Percentiles rank a stretch among this genome's conserved stretches.
Evolutionary conservation across 1,284 basidiomycete species (phyloP).

Genomic region (Somion occarium): DNA sequence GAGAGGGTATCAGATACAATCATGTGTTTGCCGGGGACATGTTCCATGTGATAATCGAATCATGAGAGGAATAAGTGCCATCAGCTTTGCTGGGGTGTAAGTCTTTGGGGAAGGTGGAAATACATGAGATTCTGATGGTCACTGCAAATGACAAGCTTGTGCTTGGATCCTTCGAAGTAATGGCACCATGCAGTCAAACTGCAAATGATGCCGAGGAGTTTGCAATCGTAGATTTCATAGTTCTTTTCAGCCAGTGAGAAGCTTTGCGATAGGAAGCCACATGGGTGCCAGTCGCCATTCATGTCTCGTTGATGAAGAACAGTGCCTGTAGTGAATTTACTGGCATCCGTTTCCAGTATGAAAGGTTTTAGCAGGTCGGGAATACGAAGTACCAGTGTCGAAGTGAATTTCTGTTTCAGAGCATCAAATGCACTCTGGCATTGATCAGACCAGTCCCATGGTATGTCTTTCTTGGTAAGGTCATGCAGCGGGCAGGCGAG

Average conservation of each 20-base stretch:
- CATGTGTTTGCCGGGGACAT: background rate
- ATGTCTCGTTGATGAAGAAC: background rate
- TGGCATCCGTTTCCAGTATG: constrained; percentile 12
- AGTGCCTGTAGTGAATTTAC: background rate
- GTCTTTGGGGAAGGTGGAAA: background rate
- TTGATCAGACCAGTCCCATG: background rate
- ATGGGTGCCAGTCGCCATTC: too few species aligned
- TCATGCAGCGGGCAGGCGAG: constrained; percentile 25
- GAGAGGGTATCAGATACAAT: background rate
- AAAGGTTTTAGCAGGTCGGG: background rate
- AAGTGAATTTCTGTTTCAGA: background rate
- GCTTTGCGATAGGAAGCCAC: too few species aligned
- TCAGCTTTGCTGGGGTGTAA: background rate
- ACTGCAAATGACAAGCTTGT: background rate
- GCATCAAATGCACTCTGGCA: background rate
- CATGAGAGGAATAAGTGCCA: background rate
- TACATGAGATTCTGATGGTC: background rate
- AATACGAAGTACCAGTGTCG: background rate
- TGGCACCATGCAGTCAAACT: background rate
- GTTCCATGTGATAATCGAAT: background rate
- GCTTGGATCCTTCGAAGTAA: background rate
- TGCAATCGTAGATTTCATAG: background rate
- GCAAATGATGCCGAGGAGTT: background rate
- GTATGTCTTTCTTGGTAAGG: background rate
- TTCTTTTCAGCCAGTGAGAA: background rate